A percentile compares a stretch with the other conserved stretches of the same genome.
Evolutionary conservation across 2,329 filamentous ascomycete genomes (phyloP).

Genomic region (Arthrobotrys pseudoclavata): DNA sequence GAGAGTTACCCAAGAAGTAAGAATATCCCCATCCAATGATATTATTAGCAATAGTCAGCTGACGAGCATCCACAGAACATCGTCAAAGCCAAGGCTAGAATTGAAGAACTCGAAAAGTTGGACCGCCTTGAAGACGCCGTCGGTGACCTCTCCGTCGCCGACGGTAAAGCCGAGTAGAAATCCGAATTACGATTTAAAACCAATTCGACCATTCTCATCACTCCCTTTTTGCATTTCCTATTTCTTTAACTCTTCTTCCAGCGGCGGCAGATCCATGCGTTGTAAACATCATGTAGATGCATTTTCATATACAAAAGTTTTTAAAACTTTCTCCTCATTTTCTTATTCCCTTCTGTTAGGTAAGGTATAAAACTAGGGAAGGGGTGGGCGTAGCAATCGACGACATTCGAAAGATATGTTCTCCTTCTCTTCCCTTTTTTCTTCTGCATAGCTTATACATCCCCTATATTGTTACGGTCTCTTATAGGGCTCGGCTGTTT

Average conservation of each 20-base stretch:
- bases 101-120: conserved; percentile 84
- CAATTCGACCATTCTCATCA: background rate
- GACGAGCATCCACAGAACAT: conserved; percentile 78
- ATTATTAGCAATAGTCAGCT: conserved; percentile 50
- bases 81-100: conserved; percentile 94
- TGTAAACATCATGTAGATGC: conserved; percentile 4
- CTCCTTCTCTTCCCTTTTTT: background rate
- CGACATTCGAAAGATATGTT: background rate
- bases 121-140: conserved; percentile 65
- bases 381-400: background rate
- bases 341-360: background rate
- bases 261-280: background rate
- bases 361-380: background rate
- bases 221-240: background rate
- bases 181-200: too few relatives aligned
- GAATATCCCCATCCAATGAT: conserved; percentile 64
- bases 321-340: background rate
- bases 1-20: conserved; percentile 73
- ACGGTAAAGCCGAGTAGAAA: conserved; percentile 32
- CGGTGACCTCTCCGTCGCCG: conserved; percentile 35
- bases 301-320: conserved; percentile 12
- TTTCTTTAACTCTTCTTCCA: background rate
- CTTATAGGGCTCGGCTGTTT: background rate
- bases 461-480: background rate
- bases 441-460: conserved; percentile 7